phyloP scores from a whole-genome alignment of 495 filamentous ascomycete genomes.

The Penicillium salamii region DNA sequence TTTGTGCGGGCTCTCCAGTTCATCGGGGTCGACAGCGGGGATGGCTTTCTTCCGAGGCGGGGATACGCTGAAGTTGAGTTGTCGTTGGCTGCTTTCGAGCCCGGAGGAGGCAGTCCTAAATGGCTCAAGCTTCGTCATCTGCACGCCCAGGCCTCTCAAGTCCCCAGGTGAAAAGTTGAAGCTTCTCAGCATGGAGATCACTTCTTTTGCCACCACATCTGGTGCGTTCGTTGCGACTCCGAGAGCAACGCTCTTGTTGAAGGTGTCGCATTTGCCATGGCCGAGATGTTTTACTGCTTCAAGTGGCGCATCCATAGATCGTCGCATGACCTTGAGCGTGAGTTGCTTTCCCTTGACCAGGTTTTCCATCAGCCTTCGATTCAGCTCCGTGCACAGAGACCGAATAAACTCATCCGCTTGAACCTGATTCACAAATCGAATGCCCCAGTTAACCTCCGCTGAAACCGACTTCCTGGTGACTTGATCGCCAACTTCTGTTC shows the following conservation, averaged over 20 bases:
- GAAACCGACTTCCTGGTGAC: slow-evolving; percentile 83
- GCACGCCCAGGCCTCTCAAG: slow-evolving; percentile 81
- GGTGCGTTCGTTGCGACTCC: slow-evolving; percentile 76
- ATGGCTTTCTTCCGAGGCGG: slow-evolving; percentile 29
- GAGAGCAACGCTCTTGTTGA: slow-evolving; percentile 80
- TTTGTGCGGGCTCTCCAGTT: slow-evolving; percentile 67
- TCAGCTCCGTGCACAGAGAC: slow-evolving; percentile 77
- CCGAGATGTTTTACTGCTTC: slow-evolving; percentile 94
- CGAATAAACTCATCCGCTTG: slow-evolving; percentile 89
- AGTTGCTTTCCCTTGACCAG: slow-evolving; percentile 81
- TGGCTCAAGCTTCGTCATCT: slow-evolving; percentile 87
- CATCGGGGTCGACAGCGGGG: slow-evolving; percentile 45
- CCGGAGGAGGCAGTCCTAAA: slow-evolving; percentile 49
- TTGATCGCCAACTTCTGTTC: slow-evolving; percentile 80
- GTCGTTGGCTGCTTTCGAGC: slow-evolving; percentile 61
- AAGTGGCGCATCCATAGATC: slow-evolving; percentile 79
- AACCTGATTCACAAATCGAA: slow-evolving; percentile 82
- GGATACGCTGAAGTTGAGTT: slow-evolving; percentile 55
- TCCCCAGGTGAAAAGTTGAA: slow-evolving; percentile 86
- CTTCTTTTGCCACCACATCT: slow-evolving; percentile 71
- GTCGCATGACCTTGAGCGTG: slow-evolving; percentile 89
- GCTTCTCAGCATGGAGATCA: slow-evolving; percentile 76
- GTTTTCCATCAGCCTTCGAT: slow-evolving; percentile 75
- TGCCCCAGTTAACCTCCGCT: slow-evolving; percentile 97
- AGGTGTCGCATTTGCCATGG: slow-evolving; percentile 90